phyloP scores from a whole-genome alignment of 1,284 basidiomycete genomes.

The Amylostereum areolatum region DNA sequence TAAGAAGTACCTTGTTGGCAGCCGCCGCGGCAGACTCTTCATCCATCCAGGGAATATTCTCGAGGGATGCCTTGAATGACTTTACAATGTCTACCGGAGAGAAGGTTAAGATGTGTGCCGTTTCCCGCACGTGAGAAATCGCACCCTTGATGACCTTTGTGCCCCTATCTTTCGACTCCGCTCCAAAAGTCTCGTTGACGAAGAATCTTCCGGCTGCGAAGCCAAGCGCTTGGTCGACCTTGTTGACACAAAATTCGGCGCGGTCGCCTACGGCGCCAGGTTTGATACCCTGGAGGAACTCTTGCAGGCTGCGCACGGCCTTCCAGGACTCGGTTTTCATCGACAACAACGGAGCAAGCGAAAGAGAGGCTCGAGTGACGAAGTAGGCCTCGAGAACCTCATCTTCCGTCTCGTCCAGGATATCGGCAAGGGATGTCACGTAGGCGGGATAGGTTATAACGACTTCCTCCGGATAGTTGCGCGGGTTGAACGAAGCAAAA shows the following conservation, averaged over 20 bases:
- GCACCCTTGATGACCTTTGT: slow-evolving; percentile 79
- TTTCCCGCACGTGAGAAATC: slow-evolving; percentile 8
- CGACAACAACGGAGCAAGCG: slow-evolving; percentile 66
- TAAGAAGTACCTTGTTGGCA: slow-evolving; percentile 65
- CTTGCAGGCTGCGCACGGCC: slow-evolving; percentile 63
- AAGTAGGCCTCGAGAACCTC: slow-evolving; percentile 87
- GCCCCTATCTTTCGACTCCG: slow-evolving; percentile 75
- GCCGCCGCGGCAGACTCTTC: slow-evolving; percentile 76
- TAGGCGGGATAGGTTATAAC: slow-evolving; percentile 86
- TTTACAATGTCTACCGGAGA: slow-evolving; percentile 62
- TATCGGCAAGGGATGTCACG: slow-evolving; percentile 57
- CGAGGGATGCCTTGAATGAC: slow-evolving; percentile 79
- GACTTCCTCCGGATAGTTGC: slow-evolving; percentile 69
- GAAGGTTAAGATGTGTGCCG: slow-evolving; percentile 4
- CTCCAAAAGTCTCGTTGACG: slow-evolving; percentile 82
- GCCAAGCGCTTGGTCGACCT: slow-evolving; percentile 61
- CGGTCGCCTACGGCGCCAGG: slow-evolving; percentile 83
- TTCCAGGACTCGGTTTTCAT: slow-evolving; percentile 71
- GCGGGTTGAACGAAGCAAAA: slow-evolving; percentile 79
- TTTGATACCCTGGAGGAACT: slow-evolving; percentile 78
- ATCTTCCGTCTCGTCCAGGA: slow-evolving; percentile 65
- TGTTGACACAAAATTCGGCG: slow-evolving; percentile 65
- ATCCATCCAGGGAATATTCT: slow-evolving; percentile 90
- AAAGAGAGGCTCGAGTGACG: slow-evolving; percentile 61
- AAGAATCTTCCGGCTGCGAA: slow-evolving; percentile 79